Base-by-base conservation (phyloP, 192 early-diverging fungal genomes). In the Phlyctochytrium bullatum region DNA sequence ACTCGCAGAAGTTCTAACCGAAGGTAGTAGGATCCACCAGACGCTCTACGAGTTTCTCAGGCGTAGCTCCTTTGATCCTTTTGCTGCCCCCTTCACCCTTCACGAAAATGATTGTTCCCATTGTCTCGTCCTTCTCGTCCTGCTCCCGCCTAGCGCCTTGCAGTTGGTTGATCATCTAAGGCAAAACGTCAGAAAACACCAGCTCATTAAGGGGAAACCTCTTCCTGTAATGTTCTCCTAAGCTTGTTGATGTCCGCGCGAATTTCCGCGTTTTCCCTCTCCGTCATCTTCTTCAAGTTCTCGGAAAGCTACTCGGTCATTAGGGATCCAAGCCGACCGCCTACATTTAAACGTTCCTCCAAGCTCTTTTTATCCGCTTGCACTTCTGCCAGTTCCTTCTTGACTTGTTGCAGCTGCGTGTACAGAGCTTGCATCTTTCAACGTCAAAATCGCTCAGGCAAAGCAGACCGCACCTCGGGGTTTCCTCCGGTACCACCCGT, bases 21-120 rank as follows among this genome's bases (percentile, higher is more conserved):
- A 74, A 73, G 2, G 71, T 67, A 20, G 66, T 52, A 3, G 83
- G 83, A 78, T 84, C 83, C 33, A 80, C 32, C 40, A 84, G 68
- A 52, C 80, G 62, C 36, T 81, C 79, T 25, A 82, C 64, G 6
- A 84, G 67, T 73, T 76, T 75, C 33, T 74, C 64, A 17, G 74
- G 65, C 10, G 76, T 69, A 0, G 66, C 83, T 25, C 72, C 74
- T 59, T 81, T 81, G 29, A 84, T 65, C 20, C 67, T 31, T 51
- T 76, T 79, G 60, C 72, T 68, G 0, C 74, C 73, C 28, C 74
- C 74, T 36, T 84, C 82, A 14, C 72, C 71, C 53, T 73, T 78
- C 25, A 67, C 71, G 33, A 84, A 76, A 10, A 81, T 54, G 34
- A 84, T 64, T 3, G 78, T 67, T 1, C 76, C 79, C 29, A 54